These are phyloP conservation scores for Helianthus tuberosus DNA, from an alignment of 129 eudicot genomes.

Conservation along the genomic window DNA sequence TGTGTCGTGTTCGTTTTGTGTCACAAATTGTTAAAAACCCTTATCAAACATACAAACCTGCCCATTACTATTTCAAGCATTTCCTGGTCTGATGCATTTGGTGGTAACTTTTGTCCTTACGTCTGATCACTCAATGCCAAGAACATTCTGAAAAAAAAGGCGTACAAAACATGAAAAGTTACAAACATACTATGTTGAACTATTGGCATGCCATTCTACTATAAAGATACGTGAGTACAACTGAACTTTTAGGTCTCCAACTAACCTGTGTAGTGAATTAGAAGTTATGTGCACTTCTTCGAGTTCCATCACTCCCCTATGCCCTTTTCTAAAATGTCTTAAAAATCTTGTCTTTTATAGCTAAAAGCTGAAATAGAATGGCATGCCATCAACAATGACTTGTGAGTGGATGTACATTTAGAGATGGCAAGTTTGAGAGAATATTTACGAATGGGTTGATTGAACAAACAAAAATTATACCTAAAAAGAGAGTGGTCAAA, in stretches of 20 bases:
- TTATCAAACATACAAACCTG: slow-evolving; percentile 45
- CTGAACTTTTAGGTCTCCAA: slow-evolving; percentile 10
- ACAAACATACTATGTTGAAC: neutral
- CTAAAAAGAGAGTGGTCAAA: neutral
- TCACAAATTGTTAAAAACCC: too few species aligned
- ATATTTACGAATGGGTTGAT: neutral
- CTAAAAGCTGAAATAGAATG: slow-evolving; percentile 54
- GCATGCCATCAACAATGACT: slow-evolving; percentile 18
- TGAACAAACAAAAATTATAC: neutral
- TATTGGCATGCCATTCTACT: slow-evolving; percentile 1
- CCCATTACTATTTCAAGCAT: slow-evolving; percentile 95
- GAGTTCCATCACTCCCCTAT: slow-evolving; percentile 88
- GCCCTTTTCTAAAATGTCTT: slow-evolving; percentile 96
- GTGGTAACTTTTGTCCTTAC: slow-evolving; percentile 77
- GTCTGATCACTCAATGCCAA: slow-evolving; percentile 90
- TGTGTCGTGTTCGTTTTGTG: too few species aligned
- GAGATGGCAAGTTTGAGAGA: neutral
- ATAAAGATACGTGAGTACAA: slow-evolving; percentile 4
- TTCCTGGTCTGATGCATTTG: slow-evolving; percentile 82
- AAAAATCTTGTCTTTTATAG: slow-evolving; percentile 92
- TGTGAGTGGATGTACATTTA: neutral
- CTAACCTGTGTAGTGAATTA: slow-evolving; percentile 85
- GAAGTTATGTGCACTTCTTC: slow-evolving; percentile 97
- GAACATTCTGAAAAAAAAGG: slow-evolving; percentile 68
- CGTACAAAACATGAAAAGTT: neutral